Base-by-base conservation (phyloP, 345 rosid genomes). In the Conringia planisiliqua region DNA sequence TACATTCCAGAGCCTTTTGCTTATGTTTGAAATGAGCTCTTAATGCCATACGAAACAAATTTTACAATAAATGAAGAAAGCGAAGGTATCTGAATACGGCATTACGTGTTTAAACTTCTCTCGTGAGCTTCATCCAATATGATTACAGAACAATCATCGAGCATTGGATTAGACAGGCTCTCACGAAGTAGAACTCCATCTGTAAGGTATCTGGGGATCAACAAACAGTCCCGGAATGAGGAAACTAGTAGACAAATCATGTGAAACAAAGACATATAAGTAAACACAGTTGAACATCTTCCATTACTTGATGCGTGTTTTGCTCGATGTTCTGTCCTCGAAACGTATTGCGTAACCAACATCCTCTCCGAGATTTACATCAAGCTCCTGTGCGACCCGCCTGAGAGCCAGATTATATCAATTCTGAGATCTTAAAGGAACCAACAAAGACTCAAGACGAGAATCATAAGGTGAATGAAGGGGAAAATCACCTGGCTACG, bases 61-160 rank as follows among this genome's bases (percentile, higher is more conserved):
- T 32, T 43, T 2, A 65, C 10, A 18, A 10, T 18, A 17, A 29
- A 22, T 12, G 39, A 72, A 6, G 3, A 24, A 30, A 14, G 11
- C 38, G 36, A 46, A 44, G 42, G 43, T 0, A 38, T 16, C 62
- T 29, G 22, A 17, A 42, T 36, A 71, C 39, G 67, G 27, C 17
- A 83, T 80, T 79, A 94, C 97, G 97, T 95, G 82, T 95, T 95
- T 67, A 95, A 75, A 84, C 99, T 95, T 79, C 99, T 92, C 79
- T 95, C 99, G 54, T 95, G 99, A 79, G 99, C 99, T 83, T 95
- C 99, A 75, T 94, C 97, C 84, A 94, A 86, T 66, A 94, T 90
- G 72, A 95, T 86, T 3, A 95, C 96, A 27, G 99, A 95, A 79
- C 92, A 95, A 73, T 80, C 90, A 74, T 76, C 82, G 51, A 95